These are phyloP conservation scores for Aspergillus melleus DNA, from an alignment of 2,329 filamentous ascomycete genomes.

Conservation along the genomic window DNA sequence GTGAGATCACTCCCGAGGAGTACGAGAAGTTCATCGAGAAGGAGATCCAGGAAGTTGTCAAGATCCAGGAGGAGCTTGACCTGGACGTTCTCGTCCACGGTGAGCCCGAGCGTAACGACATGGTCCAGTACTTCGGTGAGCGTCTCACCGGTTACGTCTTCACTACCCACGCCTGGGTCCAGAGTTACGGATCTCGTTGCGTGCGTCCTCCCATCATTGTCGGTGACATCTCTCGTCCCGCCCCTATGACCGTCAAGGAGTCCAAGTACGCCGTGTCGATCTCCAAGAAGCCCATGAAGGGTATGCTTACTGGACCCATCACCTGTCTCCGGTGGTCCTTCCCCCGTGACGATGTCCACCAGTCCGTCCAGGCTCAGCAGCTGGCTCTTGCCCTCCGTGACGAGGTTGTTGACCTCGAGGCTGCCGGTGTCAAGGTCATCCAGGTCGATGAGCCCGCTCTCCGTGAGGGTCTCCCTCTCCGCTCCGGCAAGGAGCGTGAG, in stretches of 20 bases:
- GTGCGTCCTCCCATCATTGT: conserved; percentile 98
- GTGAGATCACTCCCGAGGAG: conserved; percentile 85
- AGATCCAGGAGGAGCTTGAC: conserved; percentile 96
- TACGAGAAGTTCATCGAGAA: conserved; percentile 99
- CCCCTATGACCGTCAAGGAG: conserved; percentile 99
- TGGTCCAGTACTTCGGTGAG: conserved; percentile 99
- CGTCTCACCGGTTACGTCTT: conserved; percentile 95
- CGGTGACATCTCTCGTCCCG: conserved; percentile 95
- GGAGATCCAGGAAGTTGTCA: conserved; percentile 93
- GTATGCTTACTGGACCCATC: conserved; percentile 98
- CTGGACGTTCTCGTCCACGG: conserved; percentile 98
- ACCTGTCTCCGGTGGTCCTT: conserved; percentile 99
- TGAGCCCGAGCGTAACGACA: conserved; percentile 99
- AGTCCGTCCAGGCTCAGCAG: conserved; percentile 98
- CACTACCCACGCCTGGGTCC: conserved; percentile 98
- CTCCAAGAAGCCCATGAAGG: conserved; percentile 99
- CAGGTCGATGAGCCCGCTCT: conserved; percentile 99
- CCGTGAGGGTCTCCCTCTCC: conserved; percentile 97
- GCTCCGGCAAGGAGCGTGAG: conserved; percentile 88
- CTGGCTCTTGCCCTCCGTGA: conserved; percentile 97
- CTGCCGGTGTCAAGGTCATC: conserved; percentile 95
- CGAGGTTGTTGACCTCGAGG: conserved; percentile 96
- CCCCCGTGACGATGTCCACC: conserved; percentile 99
- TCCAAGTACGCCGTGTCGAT: conserved; percentile 96
- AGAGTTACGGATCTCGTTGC: conserved; percentile 97